Base-by-base conservation (phyloP, 495 filamentous ascomycete genomes). In the Chaetomidium leptoderma region DNA sequence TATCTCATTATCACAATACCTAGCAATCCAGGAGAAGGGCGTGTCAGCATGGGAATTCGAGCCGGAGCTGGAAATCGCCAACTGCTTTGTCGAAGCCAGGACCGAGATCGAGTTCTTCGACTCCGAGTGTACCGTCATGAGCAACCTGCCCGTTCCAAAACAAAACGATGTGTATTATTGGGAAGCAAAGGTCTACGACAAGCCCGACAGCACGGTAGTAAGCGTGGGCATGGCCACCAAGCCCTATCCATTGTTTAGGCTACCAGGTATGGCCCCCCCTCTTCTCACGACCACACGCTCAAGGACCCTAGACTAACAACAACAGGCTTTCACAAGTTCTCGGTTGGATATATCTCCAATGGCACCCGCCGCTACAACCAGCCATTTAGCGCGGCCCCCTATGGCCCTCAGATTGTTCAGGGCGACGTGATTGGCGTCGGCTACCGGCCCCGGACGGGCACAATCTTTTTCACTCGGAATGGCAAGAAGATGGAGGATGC, bases 131-230 rank as follows among this genome's bases (percentile, higher is more conserved):
- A 95, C 90, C 67, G 95, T 97, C 47, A 89, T 97, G 78, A 96
- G 88, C 71, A 98, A 98, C 63, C 74, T 98, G 37, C 93, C 93
- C 0, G 87, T 98, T 35, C 93, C 93, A 23, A 98, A 98, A 70
- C 93, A 98, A 68, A 97, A 98, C 64, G 93, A 98, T 68, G 92
- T 97, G 14, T 97, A 97, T 67, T 98, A 98, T 70, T 98, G 93
- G 93, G 93, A 98, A 68, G 90, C 93, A 14, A 98, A 98, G 74
- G 86, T 98, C 39, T 97, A 93, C 72, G 95, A 97, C 53, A 97
- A 97, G 72, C 92, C 93, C 4, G 93, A 97, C 35, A 80, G 77
- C 16, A 91, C 92, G 0, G 73, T 88, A 57, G 78, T 98, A 40
- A 91, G 86, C 63, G 88, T 98, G 57, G 93, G 93, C 42, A 86